Conservation (phyloP, 176 grass and related monocot species). For the Lolium perenne region DNA sequence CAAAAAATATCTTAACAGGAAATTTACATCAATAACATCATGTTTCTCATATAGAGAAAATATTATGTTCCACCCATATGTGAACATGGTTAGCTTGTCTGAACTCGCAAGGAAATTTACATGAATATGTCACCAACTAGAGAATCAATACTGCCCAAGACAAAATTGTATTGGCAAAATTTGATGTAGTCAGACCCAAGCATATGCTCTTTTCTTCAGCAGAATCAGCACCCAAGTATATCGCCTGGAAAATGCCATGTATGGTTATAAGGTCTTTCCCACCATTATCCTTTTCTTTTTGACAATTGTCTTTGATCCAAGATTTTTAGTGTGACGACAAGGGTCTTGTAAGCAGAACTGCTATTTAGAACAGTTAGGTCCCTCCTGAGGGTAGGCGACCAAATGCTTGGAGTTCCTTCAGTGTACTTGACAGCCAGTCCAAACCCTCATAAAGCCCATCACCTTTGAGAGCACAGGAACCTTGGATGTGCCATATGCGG, state of each 20-base stretch:
- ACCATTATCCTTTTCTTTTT: not conserved
- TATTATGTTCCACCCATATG: not conserved
- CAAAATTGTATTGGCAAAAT: not conserved
- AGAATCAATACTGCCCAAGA: constrained; percentile 30
- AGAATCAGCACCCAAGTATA: constrained; percentile 7
- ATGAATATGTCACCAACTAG: constrained; percentile 34
- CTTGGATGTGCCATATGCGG: constrained; percentile 75
- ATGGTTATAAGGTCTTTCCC: constrained; percentile 4
- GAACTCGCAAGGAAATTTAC: constrained; percentile 42
- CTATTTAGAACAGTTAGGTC: constrained; percentile 55
- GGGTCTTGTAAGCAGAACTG: constrained; percentile 24
- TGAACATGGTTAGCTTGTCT: constrained; percentile 36
- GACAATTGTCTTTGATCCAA: not conserved
- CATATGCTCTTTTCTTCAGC: constrained; percentile 21
- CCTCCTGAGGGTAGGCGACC: constrained; percentile 56
- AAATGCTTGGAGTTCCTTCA: constrained; percentile 69
- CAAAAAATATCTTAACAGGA: constrained; percentile 35
- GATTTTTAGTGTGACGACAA: not conserved
- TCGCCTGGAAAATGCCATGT: not conserved
- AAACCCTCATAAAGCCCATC: constrained; percentile 80
- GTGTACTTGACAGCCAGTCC: constrained; percentile 68
- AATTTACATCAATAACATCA: constrained; percentile 14
- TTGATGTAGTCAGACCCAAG: constrained; percentile 24
- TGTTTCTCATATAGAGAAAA: constrained; percentile 11
- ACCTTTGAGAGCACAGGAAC: constrained; percentile 71